Conservation (phyloP, 2,329 filamentous ascomycete species). For the Cladophialophora immunda region DNA sequence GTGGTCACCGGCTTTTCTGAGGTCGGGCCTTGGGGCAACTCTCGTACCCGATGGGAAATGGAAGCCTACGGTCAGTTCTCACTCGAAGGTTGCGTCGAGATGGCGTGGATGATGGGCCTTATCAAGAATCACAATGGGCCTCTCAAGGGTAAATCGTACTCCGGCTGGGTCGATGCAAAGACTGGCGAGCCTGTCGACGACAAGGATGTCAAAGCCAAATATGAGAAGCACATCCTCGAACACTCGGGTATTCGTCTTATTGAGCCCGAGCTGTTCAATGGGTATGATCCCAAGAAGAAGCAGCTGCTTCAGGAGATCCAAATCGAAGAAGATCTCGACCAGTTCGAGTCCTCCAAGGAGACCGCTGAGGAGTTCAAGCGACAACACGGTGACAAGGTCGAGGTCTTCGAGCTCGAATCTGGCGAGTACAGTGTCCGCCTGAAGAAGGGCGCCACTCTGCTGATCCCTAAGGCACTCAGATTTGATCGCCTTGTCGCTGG, state of each 20-base stretch:
- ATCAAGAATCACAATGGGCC: slow-evolving; percentile 98
- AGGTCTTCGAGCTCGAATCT: slow-evolving; percentile 95
- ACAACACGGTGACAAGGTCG: slow-evolving; percentile 96
- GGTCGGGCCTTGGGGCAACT: slow-evolving; percentile 98
- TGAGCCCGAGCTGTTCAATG: slow-evolving; percentile 94
- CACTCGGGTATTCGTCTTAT: slow-evolving; percentile 98
- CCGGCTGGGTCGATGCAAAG: slow-evolving; percentile 94
- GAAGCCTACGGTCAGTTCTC: slow-evolving; percentile 97
- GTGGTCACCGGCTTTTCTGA: slow-evolving; percentile 97
- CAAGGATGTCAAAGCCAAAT: slow-evolving; percentile 97
- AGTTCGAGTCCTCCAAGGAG: slow-evolving; percentile 97
- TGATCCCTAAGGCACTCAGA: slow-evolving; percentile 95
- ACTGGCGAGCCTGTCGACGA: slow-evolving; percentile 94
- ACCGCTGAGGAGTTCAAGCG: slow-evolving; percentile 97
- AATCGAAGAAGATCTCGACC: slow-evolving; percentile 95
- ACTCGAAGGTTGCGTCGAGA: slow-evolving; percentile 96
- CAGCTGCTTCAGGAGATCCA: slow-evolving; percentile 97
- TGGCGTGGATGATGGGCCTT: slow-evolving; percentile 99
- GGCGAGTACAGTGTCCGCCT: slow-evolving; percentile 94
- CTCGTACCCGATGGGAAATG: slow-evolving; percentile 98
- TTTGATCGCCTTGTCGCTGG: slow-evolving; percentile 98
- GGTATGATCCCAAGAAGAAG: slow-evolving; percentile 98
- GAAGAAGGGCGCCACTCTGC: slow-evolving; percentile 92
- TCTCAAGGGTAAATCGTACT: slow-evolving; percentile 95
- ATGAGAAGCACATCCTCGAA: slow-evolving; percentile 95